Evolutionary conservation across 2,329 filamentous ascomycete genomes (phyloP).

Genomic region (Arthrobotrys musiformis): DNA sequence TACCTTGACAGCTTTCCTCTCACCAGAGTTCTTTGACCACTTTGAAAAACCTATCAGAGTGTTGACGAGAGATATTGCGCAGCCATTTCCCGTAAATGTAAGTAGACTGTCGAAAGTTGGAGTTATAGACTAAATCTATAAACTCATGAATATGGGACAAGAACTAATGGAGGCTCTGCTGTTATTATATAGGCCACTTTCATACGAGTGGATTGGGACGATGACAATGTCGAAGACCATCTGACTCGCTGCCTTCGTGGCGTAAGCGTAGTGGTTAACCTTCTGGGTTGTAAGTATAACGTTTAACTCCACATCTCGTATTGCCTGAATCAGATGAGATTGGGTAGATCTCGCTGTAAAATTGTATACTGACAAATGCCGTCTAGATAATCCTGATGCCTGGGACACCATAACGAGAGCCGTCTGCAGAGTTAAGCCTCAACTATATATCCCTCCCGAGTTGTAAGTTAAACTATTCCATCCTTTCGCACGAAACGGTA

Average conservation of each 20-base stretch:
- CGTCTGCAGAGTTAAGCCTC: conserved; percentile 47
- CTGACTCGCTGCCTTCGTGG: conserved; percentile 42
- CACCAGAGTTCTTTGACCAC: conserved; percentile 45
- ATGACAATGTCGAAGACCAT: conserved; percentile 51
- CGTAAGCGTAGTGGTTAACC: conserved; percentile 49
- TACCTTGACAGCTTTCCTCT: conserved; percentile 43
- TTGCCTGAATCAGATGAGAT: conserved; percentile 15
- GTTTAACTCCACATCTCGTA: conserved; percentile 14
- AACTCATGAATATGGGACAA: not conserved
- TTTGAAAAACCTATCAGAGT: conserved; percentile 52
- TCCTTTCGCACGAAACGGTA: conserved; percentile 23
- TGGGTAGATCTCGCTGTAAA: not conserved
- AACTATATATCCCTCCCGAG: conserved; percentile 53
- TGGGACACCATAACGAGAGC: conserved; percentile 49
- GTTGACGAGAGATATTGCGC: conserved; percentile 37
- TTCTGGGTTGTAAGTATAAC: conserved; percentile 48
- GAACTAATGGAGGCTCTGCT: conserved; percentile 23
- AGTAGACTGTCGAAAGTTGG: conserved; percentile 1
- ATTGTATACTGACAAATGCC: conserved; percentile 41
- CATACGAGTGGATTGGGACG: conserved; percentile 48
- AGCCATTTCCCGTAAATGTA: conserved; percentile 32
- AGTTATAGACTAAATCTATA: no score
- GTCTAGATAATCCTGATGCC: conserved; percentile 46
- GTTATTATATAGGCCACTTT: conserved; percentile 49
- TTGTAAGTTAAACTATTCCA: conserved; percentile 45